Conservation (phyloP, 345 rosid species). For the Populus euphratica region DNA sequence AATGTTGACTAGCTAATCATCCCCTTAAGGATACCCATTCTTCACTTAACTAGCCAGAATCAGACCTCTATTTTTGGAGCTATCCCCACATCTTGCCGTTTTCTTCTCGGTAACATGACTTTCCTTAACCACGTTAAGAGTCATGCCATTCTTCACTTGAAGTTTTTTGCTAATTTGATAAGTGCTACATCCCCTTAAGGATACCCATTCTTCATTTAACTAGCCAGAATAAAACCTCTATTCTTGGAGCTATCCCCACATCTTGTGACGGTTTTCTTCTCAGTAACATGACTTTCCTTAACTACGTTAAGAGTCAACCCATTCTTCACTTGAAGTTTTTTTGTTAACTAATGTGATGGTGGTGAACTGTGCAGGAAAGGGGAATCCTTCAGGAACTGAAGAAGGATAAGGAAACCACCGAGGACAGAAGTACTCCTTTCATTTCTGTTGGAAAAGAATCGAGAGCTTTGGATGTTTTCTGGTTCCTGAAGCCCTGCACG, state of each 20-base stretch:
- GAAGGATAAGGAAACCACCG: slow-evolving; percentile 39
- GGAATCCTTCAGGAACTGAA: slow-evolving; percentile 50
- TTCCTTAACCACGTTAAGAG: neutral
- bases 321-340: too few relatives aligned
- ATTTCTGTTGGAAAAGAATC: slow-evolving; percentile 46
- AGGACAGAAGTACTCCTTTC: slow-evolving; percentile 26
- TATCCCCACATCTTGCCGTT: too few relatives aligned
- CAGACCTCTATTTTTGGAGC: neutral
- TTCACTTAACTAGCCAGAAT: neutral
- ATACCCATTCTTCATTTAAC: neutral
- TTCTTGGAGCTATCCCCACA: neutral
- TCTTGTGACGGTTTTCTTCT: too few relatives aligned
- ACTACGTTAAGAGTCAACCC: neutral
- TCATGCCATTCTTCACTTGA: neutral
- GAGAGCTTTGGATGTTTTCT: slow-evolving; percentile 63
- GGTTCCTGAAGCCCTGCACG: slow-evolving; percentile 97
- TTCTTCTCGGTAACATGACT: neutral
- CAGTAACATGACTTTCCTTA: neutral
- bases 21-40: neutral
- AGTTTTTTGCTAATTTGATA: too few relatives aligned
- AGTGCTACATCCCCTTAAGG: too few relatives aligned
- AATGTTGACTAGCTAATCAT: neutral
- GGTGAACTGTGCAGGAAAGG: slow-evolving; percentile 42
- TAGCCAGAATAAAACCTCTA: neutral
- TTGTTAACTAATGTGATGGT: neutral